A percentile compares a stretch with the other conserved stretches of the same genome.
These are phyloP conservation scores for Pyrenophora graminea DNA, from an alignment of 2,329 filamentous ascomycete species.

Conservation along the genomic window DNA sequence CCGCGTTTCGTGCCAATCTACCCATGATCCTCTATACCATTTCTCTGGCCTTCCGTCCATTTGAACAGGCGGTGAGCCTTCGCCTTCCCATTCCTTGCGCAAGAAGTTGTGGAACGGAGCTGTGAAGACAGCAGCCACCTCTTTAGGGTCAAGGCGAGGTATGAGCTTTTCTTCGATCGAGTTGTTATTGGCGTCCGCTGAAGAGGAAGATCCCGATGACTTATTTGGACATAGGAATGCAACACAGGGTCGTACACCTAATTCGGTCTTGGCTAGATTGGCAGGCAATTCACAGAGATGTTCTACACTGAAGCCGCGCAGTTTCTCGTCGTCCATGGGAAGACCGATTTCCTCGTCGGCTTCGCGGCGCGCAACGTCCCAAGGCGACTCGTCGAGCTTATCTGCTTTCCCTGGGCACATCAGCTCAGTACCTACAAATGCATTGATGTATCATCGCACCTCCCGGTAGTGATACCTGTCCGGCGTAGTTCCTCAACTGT, in stretches of 20 bases:
- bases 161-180: slow-evolving; percentile 68
- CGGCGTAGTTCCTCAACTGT: slow-evolving; percentile 63
- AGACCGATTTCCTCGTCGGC: slow-evolving; percentile 93
- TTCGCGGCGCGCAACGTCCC: slow-evolving; percentile 85
- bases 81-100: slow-evolving; percentile 54
- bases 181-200: slow-evolving; percentile 8
- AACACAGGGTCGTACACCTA: slow-evolving; percentile 56
- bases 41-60: slow-evolving; percentile 53
- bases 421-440: background rate
- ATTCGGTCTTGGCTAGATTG: slow-evolving; percentile 56
- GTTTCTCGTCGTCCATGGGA: slow-evolving; percentile 67
- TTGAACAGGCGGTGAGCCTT: slow-evolving; percentile 48
- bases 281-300: slow-evolving; percentile 80
- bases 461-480: slow-evolving; percentile 84
- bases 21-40: slow-evolving; percentile 89
- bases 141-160: slow-evolving; percentile 80
- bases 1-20: slow-evolving; percentile 73
- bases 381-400: slow-evolving; percentile 59
- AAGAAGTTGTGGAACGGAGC: slow-evolving; percentile 87
- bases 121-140: slow-evolving; percentile 93
- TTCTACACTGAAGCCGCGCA: slow-evolving; percentile 81
- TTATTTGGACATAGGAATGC: slow-evolving; percentile 62
- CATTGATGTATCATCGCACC: slow-evolving; percentile 55
- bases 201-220: slow-evolving; percentile 6
- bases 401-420: slow-evolving; percentile 58